Conservation (phyloP, 768 basidiomycete genomes). For the Amanita rubescens region DNA sequence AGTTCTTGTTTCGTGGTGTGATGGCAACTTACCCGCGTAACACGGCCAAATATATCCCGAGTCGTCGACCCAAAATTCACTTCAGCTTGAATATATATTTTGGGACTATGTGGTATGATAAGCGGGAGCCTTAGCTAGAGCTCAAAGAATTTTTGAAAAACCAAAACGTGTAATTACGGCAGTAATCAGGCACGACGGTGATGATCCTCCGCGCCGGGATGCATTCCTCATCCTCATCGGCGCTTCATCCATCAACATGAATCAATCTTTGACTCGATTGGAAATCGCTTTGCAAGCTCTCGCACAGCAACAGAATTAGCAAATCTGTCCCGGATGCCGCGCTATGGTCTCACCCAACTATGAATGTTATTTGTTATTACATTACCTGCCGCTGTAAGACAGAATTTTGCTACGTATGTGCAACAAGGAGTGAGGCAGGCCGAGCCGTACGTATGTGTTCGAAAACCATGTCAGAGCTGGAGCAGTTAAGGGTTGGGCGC, state of each 20-base stretch:
- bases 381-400: slow-evolving; percentile 56
- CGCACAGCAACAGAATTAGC: slow-evolving; percentile 42
- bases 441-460: not conserved
- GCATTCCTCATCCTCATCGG: slow-evolving; percentile 53
- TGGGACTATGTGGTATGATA: no score
- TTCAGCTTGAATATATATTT: no score
- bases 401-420: slow-evolving; percentile 63
- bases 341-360: slow-evolving; percentile 47
- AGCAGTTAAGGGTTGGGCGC: not conserved
- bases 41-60: no score
- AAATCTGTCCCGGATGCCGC: slow-evolving; percentile 55
- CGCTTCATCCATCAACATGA: slow-evolving; percentile 26
- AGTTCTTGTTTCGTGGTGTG: no score
- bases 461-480: not conserved
- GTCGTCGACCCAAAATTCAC: no score
- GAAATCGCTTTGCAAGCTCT: slow-evolving; percentile 30
- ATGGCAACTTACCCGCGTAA: no score
- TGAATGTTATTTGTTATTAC: slow-evolving; percentile 61
- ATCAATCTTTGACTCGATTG: slow-evolving; percentile 18
- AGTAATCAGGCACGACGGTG: slow-evolving; percentile 31
- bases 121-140: no score
- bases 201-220: slow-evolving; percentile 48
- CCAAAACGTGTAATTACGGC: no score
- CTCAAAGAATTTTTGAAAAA: no score
- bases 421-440: slow-evolving; percentile 9